A percentile compares a stretch with the other conserved stretches of the same genome.
Evolutionary conservation across 768 basidiomycete species (phyloP).

Genomic region (Coprinopsis marcescibilis): DNA sequence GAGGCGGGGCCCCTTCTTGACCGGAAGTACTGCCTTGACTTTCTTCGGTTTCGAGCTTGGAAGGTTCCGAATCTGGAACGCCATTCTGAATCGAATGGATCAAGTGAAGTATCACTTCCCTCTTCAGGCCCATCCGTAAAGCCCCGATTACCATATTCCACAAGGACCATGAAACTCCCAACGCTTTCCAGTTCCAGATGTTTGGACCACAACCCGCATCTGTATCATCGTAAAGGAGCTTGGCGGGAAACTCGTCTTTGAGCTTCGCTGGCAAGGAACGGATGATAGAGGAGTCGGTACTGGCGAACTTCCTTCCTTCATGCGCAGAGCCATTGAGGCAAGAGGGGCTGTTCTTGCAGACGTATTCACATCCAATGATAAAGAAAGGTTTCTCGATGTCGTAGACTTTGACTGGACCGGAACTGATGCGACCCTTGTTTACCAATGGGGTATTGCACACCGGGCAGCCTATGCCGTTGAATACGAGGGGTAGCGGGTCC

Average conservation of each 20-base stretch:
- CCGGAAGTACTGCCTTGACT: background rate
- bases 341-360: slow-evolving; percentile 46
- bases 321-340: slow-evolving; percentile 39
- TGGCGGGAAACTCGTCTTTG: slow-evolving; percentile 70
- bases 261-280: slow-evolving; percentile 62
- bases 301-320: slow-evolving; percentile 63
- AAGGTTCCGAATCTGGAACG: slow-evolving; percentile 29
- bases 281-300: slow-evolving; percentile 67
- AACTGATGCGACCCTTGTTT: slow-evolving; percentile 68
- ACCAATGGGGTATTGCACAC: slow-evolving; percentile 51
- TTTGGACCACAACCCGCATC: slow-evolving; percentile 54
- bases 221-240: slow-evolving; percentile 47
- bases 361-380: slow-evolving; percentile 80
- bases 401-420: slow-evolving; percentile 73
- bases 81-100: slow-evolving; percentile 55
- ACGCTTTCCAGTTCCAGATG: slow-evolving; percentile 74
- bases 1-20: background rate
- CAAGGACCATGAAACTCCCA: slow-evolving; percentile 63
- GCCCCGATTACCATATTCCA: slow-evolving; percentile 70
- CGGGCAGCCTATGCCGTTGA: slow-evolving; percentile 77
- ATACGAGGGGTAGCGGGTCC: slow-evolving; percentile 79
- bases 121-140: slow-evolving; percentile 52
- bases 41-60: slow-evolving; percentile 9
- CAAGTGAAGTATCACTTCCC: slow-evolving; percentile 55
- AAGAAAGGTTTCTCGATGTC: slow-evolving; percentile 79